A percentile compares a stretch with the other conserved stretches of the same genome.
Evolutionary conservation across 2,329 filamentous ascomycete species (phyloP).

Genomic region (Nothopassalora personata): DNA sequence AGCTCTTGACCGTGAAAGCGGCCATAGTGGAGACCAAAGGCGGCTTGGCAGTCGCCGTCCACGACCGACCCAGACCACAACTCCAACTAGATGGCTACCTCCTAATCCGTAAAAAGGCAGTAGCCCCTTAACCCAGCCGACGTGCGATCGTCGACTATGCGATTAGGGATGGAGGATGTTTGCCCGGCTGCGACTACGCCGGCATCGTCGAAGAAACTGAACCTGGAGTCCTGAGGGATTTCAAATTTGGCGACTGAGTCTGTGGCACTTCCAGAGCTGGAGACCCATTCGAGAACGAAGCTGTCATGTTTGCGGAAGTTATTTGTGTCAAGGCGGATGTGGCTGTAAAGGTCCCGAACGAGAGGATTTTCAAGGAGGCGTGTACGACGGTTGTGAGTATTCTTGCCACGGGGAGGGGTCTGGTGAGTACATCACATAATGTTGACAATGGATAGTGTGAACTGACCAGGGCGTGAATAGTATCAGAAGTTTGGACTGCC

Average conservation of each 20-base stretch:
- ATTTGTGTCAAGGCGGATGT: conserved; percentile 10
- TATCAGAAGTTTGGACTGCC: conserved; percentile 4
- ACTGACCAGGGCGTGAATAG: neutral
- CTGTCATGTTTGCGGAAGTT: conserved; percentile 7
- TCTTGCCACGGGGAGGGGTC: conserved; percentile 19
- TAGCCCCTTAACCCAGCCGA: conserved; percentile 37
- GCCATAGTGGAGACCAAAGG: neutral
- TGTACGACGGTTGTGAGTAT: conserved; percentile 17
- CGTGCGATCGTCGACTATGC: conserved; percentile 28
- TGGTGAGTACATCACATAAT: neutral
- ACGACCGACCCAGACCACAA: neutral
- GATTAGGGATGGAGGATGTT: conserved; percentile 17
- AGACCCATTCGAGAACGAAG: conserved; percentile 20
- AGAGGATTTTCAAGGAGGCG: conserved; percentile 17
- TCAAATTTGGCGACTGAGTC: conserved; percentile 26
- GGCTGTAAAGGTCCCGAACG: conserved; percentile 15
- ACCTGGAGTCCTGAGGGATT: conserved; percentile 19
- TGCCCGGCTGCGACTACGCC: conserved; percentile 23
- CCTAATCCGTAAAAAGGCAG: conserved; percentile 16
- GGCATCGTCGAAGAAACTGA: conserved; percentile 27
- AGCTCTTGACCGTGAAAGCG: neutral
- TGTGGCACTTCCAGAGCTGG: conserved; percentile 15
- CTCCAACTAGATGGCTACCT: neutral
- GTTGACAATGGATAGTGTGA: neutral
- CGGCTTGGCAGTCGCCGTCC: neutral